A percentile compares a stretch with the other conserved stretches of the same genome.
Evolutionary conservation across 148 eudicot genomes (phyloP).

Genomic region (Fagopyrum esculentum): DNA sequence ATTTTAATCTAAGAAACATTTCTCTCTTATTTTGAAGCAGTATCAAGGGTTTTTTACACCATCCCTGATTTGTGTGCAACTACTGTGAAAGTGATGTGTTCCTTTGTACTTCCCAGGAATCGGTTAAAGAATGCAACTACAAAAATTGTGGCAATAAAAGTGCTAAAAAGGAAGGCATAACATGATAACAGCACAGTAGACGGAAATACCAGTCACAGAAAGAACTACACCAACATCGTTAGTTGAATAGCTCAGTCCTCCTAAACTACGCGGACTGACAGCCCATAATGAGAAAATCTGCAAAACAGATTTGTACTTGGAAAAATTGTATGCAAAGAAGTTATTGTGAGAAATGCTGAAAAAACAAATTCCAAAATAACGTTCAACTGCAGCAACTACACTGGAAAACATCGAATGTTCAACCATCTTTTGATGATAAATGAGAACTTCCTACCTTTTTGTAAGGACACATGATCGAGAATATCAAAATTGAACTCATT

Average conservation of each 20-base stretch:
- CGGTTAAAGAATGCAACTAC: not conserved
- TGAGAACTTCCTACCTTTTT: too few species aligned
- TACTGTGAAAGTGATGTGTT: not conserved
- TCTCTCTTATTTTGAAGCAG: too few species aligned
- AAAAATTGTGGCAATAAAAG: not conserved
- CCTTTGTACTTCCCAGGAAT: not conserved
- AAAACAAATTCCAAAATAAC: not conserved
- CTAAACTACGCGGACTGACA: slow-evolving; percentile 45
- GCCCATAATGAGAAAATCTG: slow-evolving; percentile 71
- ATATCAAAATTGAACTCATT: not conserved
- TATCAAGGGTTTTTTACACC: not conserved
- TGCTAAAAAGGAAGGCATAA: not conserved
- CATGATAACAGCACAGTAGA: not conserved
- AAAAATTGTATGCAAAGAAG: not conserved
- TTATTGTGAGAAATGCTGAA: not conserved
- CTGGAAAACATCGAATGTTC: too few species aligned
- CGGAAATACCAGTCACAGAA: slow-evolving; percentile 35
- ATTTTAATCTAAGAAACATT: too few species aligned
- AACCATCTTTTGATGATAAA: too few species aligned
- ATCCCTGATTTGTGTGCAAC: not conserved
- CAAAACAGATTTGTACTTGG: not conserved
- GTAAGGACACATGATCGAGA: not conserved
- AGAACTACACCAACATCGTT: slow-evolving; percentile 49
- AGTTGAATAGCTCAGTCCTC: slow-evolving; percentile 54
- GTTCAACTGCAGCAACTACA: too few species aligned